Evolutionary conservation across 2,329 filamentous ascomycete species (phyloP), one percentile per base, ranked within the genome.

Genomic region (Aspergillus amoenus): DNA sequence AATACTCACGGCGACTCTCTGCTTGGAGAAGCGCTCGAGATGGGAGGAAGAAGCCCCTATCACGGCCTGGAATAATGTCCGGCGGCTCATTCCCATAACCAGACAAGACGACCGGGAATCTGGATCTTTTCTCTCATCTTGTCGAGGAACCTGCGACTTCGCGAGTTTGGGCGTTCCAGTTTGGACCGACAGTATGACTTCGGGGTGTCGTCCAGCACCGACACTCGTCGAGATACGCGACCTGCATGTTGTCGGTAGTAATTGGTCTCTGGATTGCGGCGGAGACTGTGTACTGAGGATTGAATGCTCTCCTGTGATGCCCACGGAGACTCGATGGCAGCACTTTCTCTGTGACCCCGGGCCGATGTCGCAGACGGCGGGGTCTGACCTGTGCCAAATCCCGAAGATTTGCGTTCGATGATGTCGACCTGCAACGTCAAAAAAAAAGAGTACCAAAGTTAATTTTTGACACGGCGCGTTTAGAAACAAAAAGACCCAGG

Each of bases 191-290:
- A 52, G 27, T 24, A 39, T 6, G 41, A 37, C 3, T 27, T 27
- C 18, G 40, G 9, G 3, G 40, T n/a, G 6, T 45, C n/a, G n/a
- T 42, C 39, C 3, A 51, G 22, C 18, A 42, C 11, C 11, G 48
- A 51, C 4, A 51, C 39, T 27, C 37, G 48, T 24, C 48, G 48
- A 32, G n/a, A 42, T 17, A 51, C 39, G 17, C 39, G 48, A 51
- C 48, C 43, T 17, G 15, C 48, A 30, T 39, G 39, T 21, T 51
- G 39, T 42, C 48, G 48, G 17, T 51, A 51, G 22, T 51, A 51
- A 22, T 51, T 51, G 39, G 34, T 42, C 48, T 21, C 39, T 17
- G 39, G 48, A 17, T 51, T 51, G 22, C 15, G 39, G 8, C 18
- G 22, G 39, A 39, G n/a, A 32, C 39, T 43, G 39, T 39, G 9